Conservation (phyloP, 768 basidiomycete species). For the Brasilioporus rufonigricans region DNA sequence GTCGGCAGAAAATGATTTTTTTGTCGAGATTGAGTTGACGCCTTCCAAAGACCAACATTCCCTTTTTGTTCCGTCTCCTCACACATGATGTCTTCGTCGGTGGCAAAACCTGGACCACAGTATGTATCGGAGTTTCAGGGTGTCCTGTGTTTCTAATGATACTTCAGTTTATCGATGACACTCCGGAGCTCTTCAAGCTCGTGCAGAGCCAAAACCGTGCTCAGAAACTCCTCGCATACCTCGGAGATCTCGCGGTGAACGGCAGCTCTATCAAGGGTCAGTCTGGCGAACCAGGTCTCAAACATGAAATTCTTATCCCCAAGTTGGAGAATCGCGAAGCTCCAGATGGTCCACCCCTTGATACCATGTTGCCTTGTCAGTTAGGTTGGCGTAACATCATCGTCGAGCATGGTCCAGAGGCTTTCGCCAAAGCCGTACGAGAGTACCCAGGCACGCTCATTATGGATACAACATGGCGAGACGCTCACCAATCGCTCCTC, state of each 20-base stretch:
- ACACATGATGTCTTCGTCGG: conserved; percentile 96
- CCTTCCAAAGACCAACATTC: conserved; percentile 84
- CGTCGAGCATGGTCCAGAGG: conserved; percentile 95
- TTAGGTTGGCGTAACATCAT: conserved; percentile 98
- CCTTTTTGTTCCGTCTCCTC: conserved; percentile 96
- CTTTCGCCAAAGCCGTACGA: conserved; percentile 96
- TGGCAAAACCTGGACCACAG: conserved; percentile 98
- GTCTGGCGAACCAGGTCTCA: conserved; percentile 90
- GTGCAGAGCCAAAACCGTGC: conserved; percentile 98
- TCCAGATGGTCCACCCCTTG: conserved; percentile 69
- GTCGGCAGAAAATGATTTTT: conserved; percentile 31
- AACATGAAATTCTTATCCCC: conserved; percentile 83
- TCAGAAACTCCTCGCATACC: conserved; percentile 93
- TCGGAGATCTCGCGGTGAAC: conserved; percentile 97
- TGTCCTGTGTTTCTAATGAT: conserved; percentile 7
- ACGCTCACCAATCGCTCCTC: conserved; percentile 96
- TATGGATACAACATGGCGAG: conserved; percentile 99
- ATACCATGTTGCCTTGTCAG: conserved; percentile 79
- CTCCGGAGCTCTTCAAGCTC: conserved; percentile 98
- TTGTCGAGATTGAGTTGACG: neutral
- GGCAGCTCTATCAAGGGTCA: conserved; percentile 98
- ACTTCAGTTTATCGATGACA: conserved; percentile 94
- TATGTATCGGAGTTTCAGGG: conserved; percentile 29
- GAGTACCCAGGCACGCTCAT: conserved; percentile 93
- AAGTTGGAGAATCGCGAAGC: conserved; percentile 75